Base-by-base conservation (phyloP, 2,329 filamentous ascomycete genomes). In the Aspergillus melleus region DNA sequence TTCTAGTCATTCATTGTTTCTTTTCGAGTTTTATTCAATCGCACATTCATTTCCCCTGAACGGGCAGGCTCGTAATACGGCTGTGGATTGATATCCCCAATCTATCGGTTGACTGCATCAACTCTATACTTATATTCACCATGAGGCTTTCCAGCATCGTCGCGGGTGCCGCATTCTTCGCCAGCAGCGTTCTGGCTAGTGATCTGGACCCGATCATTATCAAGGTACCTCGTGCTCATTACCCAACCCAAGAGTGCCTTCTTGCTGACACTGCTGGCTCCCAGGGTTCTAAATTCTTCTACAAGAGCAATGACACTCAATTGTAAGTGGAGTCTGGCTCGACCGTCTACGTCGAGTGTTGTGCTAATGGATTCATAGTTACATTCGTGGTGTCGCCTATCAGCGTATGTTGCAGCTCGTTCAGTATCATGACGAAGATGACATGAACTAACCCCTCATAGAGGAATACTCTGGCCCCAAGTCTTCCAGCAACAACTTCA, bases 351-450 rank as follows among this genome's bases (percentile, higher is more conserved):
- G 30, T 24, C 16, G 11, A 14, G 9, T 20, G 8, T 29, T 10
- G n/a, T 50, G 24, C 54, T 57, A 44, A 60, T 32, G 26, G 36
- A 1, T 20, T 2, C 16, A 53, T 65, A 86, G 84, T 80, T 96
- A 88, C 83, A 91, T 97, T 78, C 90, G 89, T 78, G 94, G 94
- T 79, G 83, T 98, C 69, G 94, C 93, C 66, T 98, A 98, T 80
- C 94, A 98, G 82, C 87, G 74, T 81, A 76, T 69, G 75, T 72
- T 52, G 39, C 14, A 9, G 39, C 16, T 20, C 26, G 26, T 4
- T 52, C 73, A 42, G 36, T 10, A 24, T 22, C 36, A 20, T 3
- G 49, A 30, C 16, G 49, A 51, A 30, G 19, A 14, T 20, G 22
- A 39, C 5, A n/a, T 19, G 24, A 6, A 22, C 47, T 54, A 42